Evolutionary conservation across 176 grass and related monocot species (phyloP), one percentile per base, ranked within the genome.

Genomic region (Leersia perrieri): DNA sequence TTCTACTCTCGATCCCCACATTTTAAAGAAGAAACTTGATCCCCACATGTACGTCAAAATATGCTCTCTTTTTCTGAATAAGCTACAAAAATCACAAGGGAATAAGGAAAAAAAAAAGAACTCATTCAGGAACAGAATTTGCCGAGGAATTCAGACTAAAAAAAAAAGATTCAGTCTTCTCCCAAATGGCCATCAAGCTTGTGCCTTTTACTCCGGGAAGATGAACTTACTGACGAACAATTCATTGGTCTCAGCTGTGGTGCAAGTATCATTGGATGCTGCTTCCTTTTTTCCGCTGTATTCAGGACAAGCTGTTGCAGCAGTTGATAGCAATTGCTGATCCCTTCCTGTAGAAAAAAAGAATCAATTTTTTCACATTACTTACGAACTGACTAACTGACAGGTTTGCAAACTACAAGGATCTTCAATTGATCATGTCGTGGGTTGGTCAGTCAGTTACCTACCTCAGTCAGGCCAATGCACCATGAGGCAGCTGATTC

Each of bases 251-350:
- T 69, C 66, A 70, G 2, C 32, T 70, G 31, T 0, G 78, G 26
- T 26, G 68, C 18, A 18, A 45, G 68, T 20, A 44, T 82, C 71
- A 57, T 53, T 20, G 45, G 45, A 23, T 74, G 45, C 0, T n/a
- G 6, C 29, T 45, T 63, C 18, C 27, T 72, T 36, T 51, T 42
- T 4, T 11, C 4, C 1, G 35, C 10, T 0, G 67, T 25, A 3
- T 14, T 34, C 22, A 33, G 14, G 8, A 45, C 53, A 64, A 64
- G 31, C 63, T 82, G 83, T 32, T 82, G 77, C 73, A 94, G 69
- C 57, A 90, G 28, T n/a, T 86, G 77, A 36, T 89, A 91, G 81
- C 83, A 89, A n/a, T 40, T 87, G 42, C 28, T 73, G 33, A 94
- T 87, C 77, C 68, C 69, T 69, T 91, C 92, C 92, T 94, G 57